Conservation (phyloP, 2,329 filamentous ascomycete genomes). For the Aschersonia sp. region DNA sequence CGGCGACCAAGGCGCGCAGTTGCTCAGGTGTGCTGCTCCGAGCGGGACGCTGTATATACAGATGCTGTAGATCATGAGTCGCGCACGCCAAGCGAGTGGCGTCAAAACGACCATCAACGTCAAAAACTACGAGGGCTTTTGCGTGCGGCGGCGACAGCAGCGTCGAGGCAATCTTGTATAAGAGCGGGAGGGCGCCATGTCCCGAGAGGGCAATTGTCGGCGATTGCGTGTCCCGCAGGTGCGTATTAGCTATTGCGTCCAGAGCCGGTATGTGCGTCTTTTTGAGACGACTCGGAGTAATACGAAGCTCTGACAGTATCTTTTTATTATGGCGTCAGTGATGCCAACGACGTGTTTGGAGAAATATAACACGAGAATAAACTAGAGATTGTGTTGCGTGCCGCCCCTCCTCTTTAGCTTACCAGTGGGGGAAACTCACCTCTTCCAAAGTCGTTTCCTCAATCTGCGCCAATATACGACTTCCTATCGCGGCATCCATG, state of each 20-base stretch:
- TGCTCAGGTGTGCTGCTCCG: conserved; percentile 10
- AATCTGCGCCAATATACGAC: conserved; percentile 36
- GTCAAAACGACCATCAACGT: conserved; percentile 41
- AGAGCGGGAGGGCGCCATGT: conserved; percentile 31
- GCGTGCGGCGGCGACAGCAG: conserved; percentile 31
- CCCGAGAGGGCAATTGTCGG: conserved; percentile 35
- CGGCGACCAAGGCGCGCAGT: conserved; percentile 21
- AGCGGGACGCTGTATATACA: conserved; percentile 32
- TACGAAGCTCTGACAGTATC: conserved; percentile 5
- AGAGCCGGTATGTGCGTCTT: conserved; percentile 28
- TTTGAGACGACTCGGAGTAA: conserved; percentile 8
- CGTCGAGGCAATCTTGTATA: conserved; percentile 39
- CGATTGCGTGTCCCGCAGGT: conserved; percentile 33
- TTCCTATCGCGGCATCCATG: conserved; percentile 29
- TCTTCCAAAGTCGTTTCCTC: conserved; percentile 44
- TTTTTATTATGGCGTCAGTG: neutral
- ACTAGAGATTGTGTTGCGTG: neutral
- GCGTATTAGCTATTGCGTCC: conserved; percentile 28
- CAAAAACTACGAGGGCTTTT: conserved; percentile 38
- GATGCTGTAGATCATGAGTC: conserved; percentile 28
- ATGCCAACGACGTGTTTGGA: neutral
- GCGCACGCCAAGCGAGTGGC: conserved; percentile 26
- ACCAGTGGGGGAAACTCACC: conserved; percentile 23
- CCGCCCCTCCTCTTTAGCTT: neutral
- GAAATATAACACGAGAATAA: no score